These are phyloP conservation scores for Pugionium dolabratum DNA, from an alignment of 345 rosid genomes.

Conservation along the genomic window DNA sequence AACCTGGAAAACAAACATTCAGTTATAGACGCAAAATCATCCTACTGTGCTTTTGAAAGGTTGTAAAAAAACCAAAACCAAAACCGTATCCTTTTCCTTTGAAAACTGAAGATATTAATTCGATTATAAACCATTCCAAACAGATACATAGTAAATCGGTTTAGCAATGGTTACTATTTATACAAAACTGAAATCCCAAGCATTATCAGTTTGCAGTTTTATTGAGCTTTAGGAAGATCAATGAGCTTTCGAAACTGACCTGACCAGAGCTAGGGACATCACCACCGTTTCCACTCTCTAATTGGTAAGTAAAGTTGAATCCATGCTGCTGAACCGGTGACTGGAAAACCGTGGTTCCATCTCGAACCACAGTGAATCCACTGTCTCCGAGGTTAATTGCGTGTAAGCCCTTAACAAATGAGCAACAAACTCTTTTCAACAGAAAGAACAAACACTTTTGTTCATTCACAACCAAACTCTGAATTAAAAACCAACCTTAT, in stretches of 20 bases:
- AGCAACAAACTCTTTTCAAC: too few relatives aligned
- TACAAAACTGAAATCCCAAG: too few relatives aligned
- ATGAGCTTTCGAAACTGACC: conserved; percentile 45
- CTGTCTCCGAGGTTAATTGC: conserved; percentile 96
- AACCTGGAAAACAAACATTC: conserved; percentile 43
- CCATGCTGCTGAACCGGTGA: conserved; percentile 96
- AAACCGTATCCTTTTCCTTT: too few relatives aligned
- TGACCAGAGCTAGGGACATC: conserved; percentile 89
- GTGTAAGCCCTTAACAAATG: conserved; percentile 51
- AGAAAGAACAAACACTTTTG: conserved; percentile 5
- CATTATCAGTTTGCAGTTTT: neutral
- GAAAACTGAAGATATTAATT: too few relatives aligned
- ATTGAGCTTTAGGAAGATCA: neutral
- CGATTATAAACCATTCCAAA: too few relatives aligned
- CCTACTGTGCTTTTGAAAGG: too few relatives aligned
- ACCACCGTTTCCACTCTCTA: conserved; percentile 69
- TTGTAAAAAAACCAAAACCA: too few relatives aligned
- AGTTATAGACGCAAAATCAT: too few relatives aligned
- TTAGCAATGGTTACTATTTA: too few relatives aligned
- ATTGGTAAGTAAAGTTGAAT: conserved; percentile 92
- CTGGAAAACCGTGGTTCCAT: conserved; percentile 73
- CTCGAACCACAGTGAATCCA: conserved; percentile 90
- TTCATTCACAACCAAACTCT: neutral
- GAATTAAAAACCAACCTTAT: conserved; percentile 48
- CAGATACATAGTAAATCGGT: too few relatives aligned